These are phyloP conservation scores for Vigna mungo DNA, from an alignment of 306 rosid species.

Conservation along the genomic window DNA sequence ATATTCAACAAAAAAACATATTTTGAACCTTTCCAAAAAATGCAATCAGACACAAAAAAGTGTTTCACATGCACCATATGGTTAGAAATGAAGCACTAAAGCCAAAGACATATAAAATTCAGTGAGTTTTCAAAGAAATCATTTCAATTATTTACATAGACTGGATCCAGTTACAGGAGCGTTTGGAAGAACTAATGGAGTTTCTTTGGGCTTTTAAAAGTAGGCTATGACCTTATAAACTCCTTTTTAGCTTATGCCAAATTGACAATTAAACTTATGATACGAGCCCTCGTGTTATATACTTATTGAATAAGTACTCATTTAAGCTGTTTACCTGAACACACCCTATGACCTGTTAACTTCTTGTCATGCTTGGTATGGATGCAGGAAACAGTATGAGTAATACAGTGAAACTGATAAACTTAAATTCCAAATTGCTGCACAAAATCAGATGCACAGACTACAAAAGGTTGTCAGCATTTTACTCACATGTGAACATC, in stretches of 20 bases:
- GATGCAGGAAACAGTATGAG: neutral
- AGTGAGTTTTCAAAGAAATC: neutral
- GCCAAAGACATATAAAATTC: neutral
- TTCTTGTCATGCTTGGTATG: neutral
- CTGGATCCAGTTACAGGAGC: neutral
- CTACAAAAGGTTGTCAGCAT: neutral
- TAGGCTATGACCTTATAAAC: neutral
- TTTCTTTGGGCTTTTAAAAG: neutral
- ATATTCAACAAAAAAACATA: no score
- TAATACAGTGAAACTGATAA: neutral
- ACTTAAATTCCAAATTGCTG: neutral
- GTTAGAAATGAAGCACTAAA: neutral
- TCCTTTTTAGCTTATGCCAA: neutral
- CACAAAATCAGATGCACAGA: neutral
- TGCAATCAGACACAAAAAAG: neutral
- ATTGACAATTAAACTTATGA: neutral
- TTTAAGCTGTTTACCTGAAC: neutral
- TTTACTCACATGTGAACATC: neutral
- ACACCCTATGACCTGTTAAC: neutral
- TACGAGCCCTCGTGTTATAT: neutral
- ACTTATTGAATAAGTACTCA: neutral
- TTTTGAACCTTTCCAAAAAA: neutral
- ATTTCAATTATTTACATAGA: neutral
- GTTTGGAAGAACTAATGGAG: neutral
- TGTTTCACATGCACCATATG: constrained; percentile 2